Evolutionary conservation across 2,329 filamentous ascomycete species (phyloP), one percentile per base, ranked within the genome.

Genomic region (Emmonsiellopsis sp.): DNA sequence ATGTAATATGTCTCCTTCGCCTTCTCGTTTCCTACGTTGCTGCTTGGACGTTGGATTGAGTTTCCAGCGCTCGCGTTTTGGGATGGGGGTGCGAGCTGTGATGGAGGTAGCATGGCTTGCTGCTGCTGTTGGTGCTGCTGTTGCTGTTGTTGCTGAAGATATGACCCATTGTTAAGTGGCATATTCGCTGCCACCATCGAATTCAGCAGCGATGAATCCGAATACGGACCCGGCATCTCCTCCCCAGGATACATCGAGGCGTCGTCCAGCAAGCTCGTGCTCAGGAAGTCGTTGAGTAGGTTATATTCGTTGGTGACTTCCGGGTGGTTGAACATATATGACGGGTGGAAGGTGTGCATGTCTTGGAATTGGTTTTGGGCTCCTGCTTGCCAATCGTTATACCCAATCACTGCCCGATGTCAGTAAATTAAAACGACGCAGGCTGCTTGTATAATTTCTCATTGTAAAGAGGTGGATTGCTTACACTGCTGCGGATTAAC

Each of bases 251-350:
- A 82, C 55, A 85, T 78, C 51, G 83, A 83, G 56, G 82, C 82
- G 68, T 95, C 91, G 72, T 97, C 91, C 59, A 96, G 80, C 53
- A 96, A 75, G 66, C 88, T 95, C 61, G 85, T 94, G 70, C 91
- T 93, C 56, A 98, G 80, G 67, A 97, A 97, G 70, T 98, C 92
- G 75, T 94, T 95, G 65, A 98, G 82, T 50, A 97, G 76, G 67
- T 96, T 95, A 70, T 95, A 96, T 75, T 98, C 93, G 73, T 93
- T 93, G 56, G 87, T 91, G 62, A 96, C 88, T 72, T 98, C 93
- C 58, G 90, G 88, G n/a, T 84, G 83, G 67, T 86, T 86, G 73
- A 96, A 94, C 86, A 95, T 91, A 75, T 93, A 97, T 65, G 88
- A 93, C 55, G 88, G 87, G 72, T 96, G 89, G 66, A 91, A 89